Evolutionary conservation across 192 early-diverging fungal genomes (phyloP).

Genomic region (Podila clonocystis): DNA sequence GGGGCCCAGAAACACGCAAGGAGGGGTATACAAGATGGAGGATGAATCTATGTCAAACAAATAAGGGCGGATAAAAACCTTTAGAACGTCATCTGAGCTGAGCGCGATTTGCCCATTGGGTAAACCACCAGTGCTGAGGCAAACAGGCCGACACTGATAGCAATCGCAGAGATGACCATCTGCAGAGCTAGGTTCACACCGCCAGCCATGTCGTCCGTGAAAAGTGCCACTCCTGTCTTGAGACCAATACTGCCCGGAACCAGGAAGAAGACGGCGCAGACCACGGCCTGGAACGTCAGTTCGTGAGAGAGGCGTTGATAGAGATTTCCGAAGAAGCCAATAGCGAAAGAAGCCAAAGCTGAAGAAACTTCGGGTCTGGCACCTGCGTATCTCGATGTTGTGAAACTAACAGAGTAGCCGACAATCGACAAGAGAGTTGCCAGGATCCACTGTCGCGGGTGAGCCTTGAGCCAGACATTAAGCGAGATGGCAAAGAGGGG

Average conservation of each 20-base stretch:
- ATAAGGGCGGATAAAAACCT: not conserved
- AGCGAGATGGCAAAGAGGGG: constrained; percentile 61
- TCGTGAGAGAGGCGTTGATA: constrained; percentile 77
- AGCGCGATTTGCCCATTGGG: constrained; percentile 59
- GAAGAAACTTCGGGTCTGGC: constrained; percentile 68
- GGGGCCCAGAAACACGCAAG: too few relatives aligned
- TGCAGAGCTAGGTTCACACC: constrained; percentile 59
- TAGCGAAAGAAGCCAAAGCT: constrained; percentile 77
- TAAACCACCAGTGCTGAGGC: constrained; percentile 72
- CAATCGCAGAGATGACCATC: constrained; percentile 70
- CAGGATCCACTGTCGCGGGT: constrained; percentile 72
- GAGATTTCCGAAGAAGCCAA: constrained; percentile 84
- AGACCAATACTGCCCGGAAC: constrained; percentile 85
- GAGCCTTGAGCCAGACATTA: constrained; percentile 56
- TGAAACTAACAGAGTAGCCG: constrained; percentile 74
- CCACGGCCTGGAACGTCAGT: constrained; percentile 84
- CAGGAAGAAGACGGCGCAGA: constrained; percentile 81
- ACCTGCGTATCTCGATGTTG: constrained; percentile 60
- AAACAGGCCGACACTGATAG: constrained; percentile 76
- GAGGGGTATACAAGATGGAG: too few relatives aligned
- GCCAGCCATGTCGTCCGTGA: constrained; percentile 62
- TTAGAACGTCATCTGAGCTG: constrained; percentile 60
- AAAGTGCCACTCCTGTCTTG: constrained; percentile 65
- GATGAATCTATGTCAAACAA: not conserved
- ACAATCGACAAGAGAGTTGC: constrained; percentile 75